These are phyloP conservation scores for Candida broadrunensis DNA, from an alignment of 805 yeast species.

Conservation along the genomic window DNA sequence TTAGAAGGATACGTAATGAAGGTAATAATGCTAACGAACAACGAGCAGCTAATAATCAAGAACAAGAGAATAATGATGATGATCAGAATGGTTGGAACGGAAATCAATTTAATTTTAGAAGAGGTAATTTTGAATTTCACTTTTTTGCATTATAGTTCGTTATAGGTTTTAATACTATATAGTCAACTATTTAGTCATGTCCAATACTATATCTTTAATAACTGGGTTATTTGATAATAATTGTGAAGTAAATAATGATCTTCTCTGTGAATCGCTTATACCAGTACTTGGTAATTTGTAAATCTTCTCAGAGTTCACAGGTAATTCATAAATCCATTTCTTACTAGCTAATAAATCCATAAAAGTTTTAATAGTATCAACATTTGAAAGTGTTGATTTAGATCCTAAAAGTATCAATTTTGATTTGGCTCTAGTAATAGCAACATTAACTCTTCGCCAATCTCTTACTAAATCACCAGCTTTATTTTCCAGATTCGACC, in stretches of 20 bases:
- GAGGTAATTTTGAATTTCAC: slow-evolving; percentile 31
- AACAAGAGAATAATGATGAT: slow-evolving; percentile 3
- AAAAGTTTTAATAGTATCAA: slow-evolving; percentile 55
- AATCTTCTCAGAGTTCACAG: slow-evolving; percentile 36
- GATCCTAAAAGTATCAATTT: slow-evolving; percentile 87
- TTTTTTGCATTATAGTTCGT: slow-evolving; percentile 29
- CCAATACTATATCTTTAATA: slow-evolving; percentile 28
- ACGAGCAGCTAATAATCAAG: slow-evolving; percentile 5
- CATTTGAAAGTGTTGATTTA: slow-evolving; percentile 51
- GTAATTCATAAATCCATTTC: slow-evolving; percentile 64
- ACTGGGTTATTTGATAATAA: slow-evolving; percentile 19
- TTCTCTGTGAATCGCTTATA: not conserved
- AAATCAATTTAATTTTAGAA: slow-evolving; percentile 16
- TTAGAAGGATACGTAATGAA: slow-evolving; percentile 20
- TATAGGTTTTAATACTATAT: slow-evolving; percentile 1
- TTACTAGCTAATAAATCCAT: slow-evolving; percentile 53
- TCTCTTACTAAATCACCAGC: slow-evolving; percentile 82
- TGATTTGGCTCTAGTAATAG: slow-evolving; percentile 84
- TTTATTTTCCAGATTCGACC: slow-evolving; percentile 63
- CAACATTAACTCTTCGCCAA: slow-evolving; percentile 91
- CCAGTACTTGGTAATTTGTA: slow-evolving; percentile 26
- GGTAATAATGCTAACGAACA: slow-evolving; percentile 7
- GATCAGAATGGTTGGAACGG: slow-evolving; percentile 15
- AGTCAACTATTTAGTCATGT: slow-evolving; percentile 13
- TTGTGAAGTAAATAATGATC: slow-evolving; percentile 3